phyloP scores from a whole-genome alignment of 371 early-diverging fungal species.

The Coemansia sp. region DNA sequence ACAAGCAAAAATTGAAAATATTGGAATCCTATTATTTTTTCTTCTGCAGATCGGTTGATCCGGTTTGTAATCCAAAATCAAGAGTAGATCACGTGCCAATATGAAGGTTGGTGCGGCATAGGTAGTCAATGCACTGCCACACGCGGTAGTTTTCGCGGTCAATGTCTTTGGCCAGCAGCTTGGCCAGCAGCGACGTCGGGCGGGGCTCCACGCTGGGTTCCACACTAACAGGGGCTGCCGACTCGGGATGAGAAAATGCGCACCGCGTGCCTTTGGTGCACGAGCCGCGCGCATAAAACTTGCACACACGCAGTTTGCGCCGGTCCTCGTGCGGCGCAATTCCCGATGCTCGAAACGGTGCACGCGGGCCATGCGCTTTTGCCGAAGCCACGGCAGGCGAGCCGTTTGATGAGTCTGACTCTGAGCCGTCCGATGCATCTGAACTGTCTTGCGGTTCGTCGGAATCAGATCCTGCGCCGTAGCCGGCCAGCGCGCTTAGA shows the following conservation, averaged over 20 bases:
- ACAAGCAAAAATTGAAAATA: no score
- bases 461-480: slow-evolving; percentile 11
- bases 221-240: not conserved
- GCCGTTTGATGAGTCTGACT: slow-evolving; percentile 1
- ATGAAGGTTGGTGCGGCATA: slow-evolving; percentile 14
- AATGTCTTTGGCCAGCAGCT: slow-evolving; percentile 44
- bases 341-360: slow-evolving; percentile 23
- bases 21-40: no score
- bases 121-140: slow-evolving; percentile 35
- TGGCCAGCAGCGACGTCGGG: slow-evolving; percentile 16
- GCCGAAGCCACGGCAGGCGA: slow-evolving; percentile 19
- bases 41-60: no score
- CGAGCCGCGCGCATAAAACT: slow-evolving; percentile 23
- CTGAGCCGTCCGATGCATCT: not conserved
- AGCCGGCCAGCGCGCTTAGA: slow-evolving; percentile 14
- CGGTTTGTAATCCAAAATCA: no score
- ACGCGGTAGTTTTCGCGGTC: slow-evolving; percentile 41
- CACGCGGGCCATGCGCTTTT: slow-evolving; percentile 1
- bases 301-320: slow-evolving; percentile 32
- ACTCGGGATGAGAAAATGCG: slow-evolving; percentile 32
- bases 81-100: no score
- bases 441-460: no score
- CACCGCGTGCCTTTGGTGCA: slow-evolving; percentile 26
- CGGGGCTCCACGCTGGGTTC: not conserved
- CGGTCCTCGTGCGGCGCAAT: slow-evolving; percentile 32